These are phyloP conservation scores for Cryptomeria japonica DNA, from an alignment of 75 land plant genomes.

Conservation along the genomic window DNA sequence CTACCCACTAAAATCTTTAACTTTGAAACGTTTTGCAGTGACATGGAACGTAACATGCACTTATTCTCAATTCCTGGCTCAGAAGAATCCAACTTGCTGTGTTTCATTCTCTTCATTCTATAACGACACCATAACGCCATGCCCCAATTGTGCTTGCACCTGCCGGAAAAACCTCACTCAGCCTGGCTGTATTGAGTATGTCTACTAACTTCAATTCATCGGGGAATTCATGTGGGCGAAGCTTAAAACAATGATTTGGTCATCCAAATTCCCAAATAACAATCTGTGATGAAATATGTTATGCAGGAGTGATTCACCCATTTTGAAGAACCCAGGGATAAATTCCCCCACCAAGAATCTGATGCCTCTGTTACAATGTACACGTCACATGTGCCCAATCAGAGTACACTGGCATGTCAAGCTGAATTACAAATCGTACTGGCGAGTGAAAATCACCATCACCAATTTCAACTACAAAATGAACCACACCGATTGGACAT, in stretches of 20 bases:
- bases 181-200: constrained; percentile 63
- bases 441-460: constrained; percentile 82
- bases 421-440: constrained; percentile 80
- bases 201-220: constrained; percentile 1
- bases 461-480: constrained; percentile 74
- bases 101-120: constrained; percentile 79
- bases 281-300: neutral
- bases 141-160: constrained; percentile 74
- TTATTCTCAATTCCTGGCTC: constrained; percentile 77
- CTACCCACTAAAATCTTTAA: too few relatives aligned
- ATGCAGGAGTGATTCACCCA: constrained; percentile 52
- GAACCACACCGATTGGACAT: constrained; percentile 78
- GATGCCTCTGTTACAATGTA: constrained; percentile 62
- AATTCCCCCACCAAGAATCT: constrained; percentile 19
- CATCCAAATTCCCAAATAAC: neutral
- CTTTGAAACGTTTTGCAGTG: constrained; percentile 36
- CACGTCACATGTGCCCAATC: constrained; percentile 89
- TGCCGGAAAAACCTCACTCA: constrained; percentile 56
- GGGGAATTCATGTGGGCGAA: too few relatives aligned
- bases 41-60: constrained; percentile 81
- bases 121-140: constrained; percentile 68
- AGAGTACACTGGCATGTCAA: constrained; percentile 93
- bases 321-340: constrained; percentile 38
- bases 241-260: neutral
- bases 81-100: constrained; percentile 68